These are phyloP conservation scores for Hypsizygus ulmarius DNA, from an alignment of 1,284 basidiomycete species.

Conservation along the genomic window DNA sequence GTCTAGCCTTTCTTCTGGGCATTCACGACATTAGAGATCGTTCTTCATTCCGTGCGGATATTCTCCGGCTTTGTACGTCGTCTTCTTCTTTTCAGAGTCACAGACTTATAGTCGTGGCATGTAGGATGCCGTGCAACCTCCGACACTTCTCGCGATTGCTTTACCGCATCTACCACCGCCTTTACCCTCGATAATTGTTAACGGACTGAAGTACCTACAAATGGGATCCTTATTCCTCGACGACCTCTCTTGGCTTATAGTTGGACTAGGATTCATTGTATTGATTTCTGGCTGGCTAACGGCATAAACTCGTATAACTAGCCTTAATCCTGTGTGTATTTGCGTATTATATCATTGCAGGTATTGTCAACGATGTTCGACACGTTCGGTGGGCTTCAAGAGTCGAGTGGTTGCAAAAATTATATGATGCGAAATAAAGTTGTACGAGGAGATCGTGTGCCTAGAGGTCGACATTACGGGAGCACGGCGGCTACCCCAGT, in stretches of 20 bases:
- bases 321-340: constrained; percentile 1
- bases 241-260: constrained; percentile 61
- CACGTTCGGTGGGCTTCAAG: too few species aligned
- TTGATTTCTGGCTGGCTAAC: constrained; percentile 51
- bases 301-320: constrained; percentile 1
- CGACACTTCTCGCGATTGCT: constrained; percentile 54
- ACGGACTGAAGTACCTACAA: constrained; percentile 61
- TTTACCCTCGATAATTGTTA: constrained; percentile 57
- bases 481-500: constrained; percentile 50
- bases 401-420: background rate
- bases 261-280: constrained; percentile 64
- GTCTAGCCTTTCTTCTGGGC: constrained; percentile 75
- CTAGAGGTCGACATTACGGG: constrained; percentile 31
- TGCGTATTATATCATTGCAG: background rate
- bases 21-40: constrained; percentile 67
- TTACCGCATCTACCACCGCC: constrained; percentile 65
- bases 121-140: constrained; percentile 59
- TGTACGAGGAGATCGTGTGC: background rate
- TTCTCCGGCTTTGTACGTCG: constrained; percentile 62
- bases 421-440: constrained; percentile 2
- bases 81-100: background rate
- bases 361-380: background rate
- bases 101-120: constrained; percentile 1
- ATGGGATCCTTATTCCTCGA: constrained; percentile 65
- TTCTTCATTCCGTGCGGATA: constrained; percentile 67